Conservation (phyloP, 140 eudicot genomes). For the Oenanthe javanica region DNA sequence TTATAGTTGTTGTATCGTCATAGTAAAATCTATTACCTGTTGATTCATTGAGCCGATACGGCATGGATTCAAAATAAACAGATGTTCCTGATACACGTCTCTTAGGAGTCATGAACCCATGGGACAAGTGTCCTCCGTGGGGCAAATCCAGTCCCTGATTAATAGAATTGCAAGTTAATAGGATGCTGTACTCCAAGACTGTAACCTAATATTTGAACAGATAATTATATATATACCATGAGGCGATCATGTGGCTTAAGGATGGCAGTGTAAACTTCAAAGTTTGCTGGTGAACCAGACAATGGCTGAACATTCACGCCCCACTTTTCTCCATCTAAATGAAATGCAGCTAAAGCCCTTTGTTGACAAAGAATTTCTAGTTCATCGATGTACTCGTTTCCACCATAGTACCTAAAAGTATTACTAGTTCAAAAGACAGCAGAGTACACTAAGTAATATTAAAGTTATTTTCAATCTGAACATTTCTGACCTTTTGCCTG, state of each 20-base stretch:
- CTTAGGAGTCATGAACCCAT: conserved; percentile 97
- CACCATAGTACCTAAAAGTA: conserved; percentile 76
- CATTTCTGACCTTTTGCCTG: conserved; percentile 77
- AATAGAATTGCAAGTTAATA: conserved; percentile 7
- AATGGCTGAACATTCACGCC: conserved; percentile 96
- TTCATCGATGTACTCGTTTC: conserved; percentile 91
- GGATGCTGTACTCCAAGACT: conserved; percentile 9
- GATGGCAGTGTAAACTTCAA: conserved; percentile 90
- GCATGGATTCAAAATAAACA: conserved; percentile 96
- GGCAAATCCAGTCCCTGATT: conserved; percentile 88
- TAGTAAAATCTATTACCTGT: conserved; percentile 38
- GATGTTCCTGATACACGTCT: conserved; percentile 95
- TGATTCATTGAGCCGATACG: conserved; percentile 91
- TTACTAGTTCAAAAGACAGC: conserved; percentile 10
- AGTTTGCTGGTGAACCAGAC: conserved; percentile 98
- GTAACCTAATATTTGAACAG: background rate
- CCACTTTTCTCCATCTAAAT: conserved; percentile 77
- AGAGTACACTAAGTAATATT: background rate
- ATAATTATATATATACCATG: background rate
- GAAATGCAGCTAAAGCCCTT: conserved; percentile 94
- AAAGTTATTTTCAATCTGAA: background rate
- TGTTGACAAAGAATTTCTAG: conserved; percentile 82
- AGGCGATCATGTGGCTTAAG: conserved; percentile 92
- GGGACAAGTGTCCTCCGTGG: conserved; percentile 96
- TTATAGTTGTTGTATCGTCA: background rate